These are phyloP conservation scores for Geotrichum reessii DNA, from an alignment of 1,139 yeast genomes.

Conservation along the genomic window DNA sequence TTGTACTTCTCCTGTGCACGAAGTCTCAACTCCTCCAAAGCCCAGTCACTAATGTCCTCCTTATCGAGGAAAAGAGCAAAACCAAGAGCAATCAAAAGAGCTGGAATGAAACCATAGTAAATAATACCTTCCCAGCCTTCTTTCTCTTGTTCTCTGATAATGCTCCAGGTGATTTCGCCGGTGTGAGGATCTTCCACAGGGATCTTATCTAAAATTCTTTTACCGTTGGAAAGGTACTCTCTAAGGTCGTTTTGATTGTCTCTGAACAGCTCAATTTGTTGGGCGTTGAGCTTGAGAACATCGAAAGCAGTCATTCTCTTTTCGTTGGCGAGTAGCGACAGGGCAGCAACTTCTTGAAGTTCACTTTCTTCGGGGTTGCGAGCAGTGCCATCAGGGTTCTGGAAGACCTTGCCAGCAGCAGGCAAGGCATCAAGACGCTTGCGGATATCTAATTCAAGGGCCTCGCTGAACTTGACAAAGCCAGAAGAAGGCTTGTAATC, in stretches of 20 bases:
- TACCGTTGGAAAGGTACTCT: slow-evolving; percentile 50
- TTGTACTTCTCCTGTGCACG: slow-evolving; percentile 69
- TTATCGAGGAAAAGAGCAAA: slow-evolving; percentile 46
- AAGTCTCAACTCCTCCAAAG: slow-evolving; percentile 72
- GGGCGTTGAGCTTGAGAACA: slow-evolving; percentile 50
- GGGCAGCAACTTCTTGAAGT: slow-evolving; percentile 66
- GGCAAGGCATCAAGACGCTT: slow-evolving; percentile 31
- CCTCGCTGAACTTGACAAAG: slow-evolving; percentile 25
- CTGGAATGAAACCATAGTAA: slow-evolving; percentile 69
- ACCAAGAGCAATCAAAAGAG: slow-evolving; percentile 44
- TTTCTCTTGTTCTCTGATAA: slow-evolving; percentile 67
- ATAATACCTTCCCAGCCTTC: slow-evolving; percentile 83
- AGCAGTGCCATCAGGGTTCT: slow-evolving; percentile 73
- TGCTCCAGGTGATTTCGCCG: slow-evolving; percentile 75
- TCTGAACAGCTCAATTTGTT: slow-evolving; percentile 53
- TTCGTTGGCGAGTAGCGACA: slow-evolving; percentile 56
- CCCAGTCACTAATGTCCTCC: slow-evolving; percentile 58
- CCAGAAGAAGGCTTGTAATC: slow-evolving; percentile 18
- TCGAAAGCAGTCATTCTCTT: slow-evolving; percentile 60
- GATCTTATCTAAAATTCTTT: slow-evolving; percentile 74
- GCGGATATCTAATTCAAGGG: slow-evolving; percentile 32
- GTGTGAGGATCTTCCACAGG: slow-evolving; percentile 76
- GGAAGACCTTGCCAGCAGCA: slow-evolving; percentile 44
- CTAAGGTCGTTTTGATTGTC: slow-evolving; percentile 61
- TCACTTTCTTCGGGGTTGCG: slow-evolving; percentile 67